These are phyloP conservation scores for Cryphonectria carpinicola DNA, from an alignment of 2,329 filamentous ascomycete genomes.

Conservation along the genomic window DNA sequence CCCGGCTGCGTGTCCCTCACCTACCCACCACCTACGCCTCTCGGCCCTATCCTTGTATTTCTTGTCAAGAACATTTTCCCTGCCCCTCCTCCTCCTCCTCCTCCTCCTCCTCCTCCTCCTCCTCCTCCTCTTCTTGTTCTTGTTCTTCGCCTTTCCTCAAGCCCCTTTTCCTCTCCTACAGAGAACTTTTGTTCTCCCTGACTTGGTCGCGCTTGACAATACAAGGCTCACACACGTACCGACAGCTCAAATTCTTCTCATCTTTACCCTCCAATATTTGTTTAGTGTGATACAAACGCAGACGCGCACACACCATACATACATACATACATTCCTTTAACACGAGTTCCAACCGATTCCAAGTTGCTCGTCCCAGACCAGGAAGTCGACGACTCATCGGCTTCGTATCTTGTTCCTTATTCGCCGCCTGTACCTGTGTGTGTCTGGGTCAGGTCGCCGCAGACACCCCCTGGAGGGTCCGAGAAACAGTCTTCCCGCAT, in stretches of 20 bases:
- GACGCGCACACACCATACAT: not conserved
- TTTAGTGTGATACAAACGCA: not conserved
- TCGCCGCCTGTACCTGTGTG: conserved; percentile 3
- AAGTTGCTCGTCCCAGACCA: not conserved
- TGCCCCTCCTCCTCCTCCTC: not conserved
- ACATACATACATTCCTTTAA: not conserved
- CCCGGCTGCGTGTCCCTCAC: not conserved
- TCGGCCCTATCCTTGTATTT: not conserved
- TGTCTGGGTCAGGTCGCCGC: conserved; percentile 10
- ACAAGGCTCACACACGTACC: not conserved
- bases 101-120: no score
- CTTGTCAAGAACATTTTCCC: not conserved
- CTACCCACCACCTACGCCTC: not conserved
- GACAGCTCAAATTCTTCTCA: not conserved
- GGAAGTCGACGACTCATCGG: not conserved
- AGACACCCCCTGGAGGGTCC: not conserved
- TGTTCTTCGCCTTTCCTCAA: not conserved
- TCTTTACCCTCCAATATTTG: not conserved
- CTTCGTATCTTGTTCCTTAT: not conserved
- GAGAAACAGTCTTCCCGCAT: conserved; percentile 3
- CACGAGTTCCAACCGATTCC: not conserved
- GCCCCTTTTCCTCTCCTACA: not conserved
- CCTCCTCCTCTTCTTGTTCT: not conserved
- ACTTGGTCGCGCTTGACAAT: not conserved
- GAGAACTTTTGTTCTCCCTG: not conserved